Evolutionary conservation across 106 monocot species (phyloP).

Genomic region (Cymbidium sinense): DNA sequence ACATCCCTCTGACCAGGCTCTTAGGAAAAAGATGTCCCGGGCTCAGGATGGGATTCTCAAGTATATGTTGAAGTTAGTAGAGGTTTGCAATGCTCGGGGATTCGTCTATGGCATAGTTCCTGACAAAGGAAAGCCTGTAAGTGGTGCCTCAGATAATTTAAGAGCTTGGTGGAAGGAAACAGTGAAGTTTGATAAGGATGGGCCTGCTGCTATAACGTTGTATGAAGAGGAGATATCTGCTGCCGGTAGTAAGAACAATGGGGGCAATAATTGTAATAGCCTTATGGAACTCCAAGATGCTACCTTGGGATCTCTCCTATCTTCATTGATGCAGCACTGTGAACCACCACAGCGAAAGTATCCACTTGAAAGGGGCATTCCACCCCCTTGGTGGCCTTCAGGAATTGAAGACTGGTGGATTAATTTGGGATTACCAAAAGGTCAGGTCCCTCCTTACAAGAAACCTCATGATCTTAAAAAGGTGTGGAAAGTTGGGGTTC

Average conservation of each 20-base stretch:
- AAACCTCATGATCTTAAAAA: conserved; percentile 99
- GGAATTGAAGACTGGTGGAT: conserved; percentile 94
- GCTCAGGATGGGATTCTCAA: conserved; percentile 97
- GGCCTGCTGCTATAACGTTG: conserved; percentile 71
- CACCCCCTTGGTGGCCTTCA: conserved; percentile 96
- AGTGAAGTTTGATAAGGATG: conserved; percentile 96
- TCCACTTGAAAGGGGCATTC: conserved; percentile 72
- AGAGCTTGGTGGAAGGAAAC: conserved; percentile 99
- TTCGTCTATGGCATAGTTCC: conserved; percentile 98
- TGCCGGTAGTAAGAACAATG: conserved; percentile 24
- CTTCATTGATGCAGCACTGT: conserved; percentile 97
- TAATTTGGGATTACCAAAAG: conserved; percentile 52
- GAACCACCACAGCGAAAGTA: conserved; percentile 84
- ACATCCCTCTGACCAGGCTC: conserved; percentile 75
- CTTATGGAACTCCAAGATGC: conserved; percentile 94
- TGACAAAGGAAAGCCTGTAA: conserved; percentile 94
- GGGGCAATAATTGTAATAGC: conserved; percentile 36
- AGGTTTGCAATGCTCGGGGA: conserved; percentile 93
- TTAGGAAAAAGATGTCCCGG: conserved; percentile 89
- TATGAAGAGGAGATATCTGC: conserved; percentile 71
- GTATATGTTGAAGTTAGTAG: conserved; percentile 97
- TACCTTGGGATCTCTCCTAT: conserved; percentile 87
- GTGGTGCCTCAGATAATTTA: conserved; percentile 92
- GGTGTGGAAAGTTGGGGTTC: conserved; percentile 96
- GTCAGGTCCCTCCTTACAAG: conserved; percentile 51